phyloP scores from a whole-genome alignment of 1,284 basidiomycete genomes.

The Tilletia walkeri region DNA sequence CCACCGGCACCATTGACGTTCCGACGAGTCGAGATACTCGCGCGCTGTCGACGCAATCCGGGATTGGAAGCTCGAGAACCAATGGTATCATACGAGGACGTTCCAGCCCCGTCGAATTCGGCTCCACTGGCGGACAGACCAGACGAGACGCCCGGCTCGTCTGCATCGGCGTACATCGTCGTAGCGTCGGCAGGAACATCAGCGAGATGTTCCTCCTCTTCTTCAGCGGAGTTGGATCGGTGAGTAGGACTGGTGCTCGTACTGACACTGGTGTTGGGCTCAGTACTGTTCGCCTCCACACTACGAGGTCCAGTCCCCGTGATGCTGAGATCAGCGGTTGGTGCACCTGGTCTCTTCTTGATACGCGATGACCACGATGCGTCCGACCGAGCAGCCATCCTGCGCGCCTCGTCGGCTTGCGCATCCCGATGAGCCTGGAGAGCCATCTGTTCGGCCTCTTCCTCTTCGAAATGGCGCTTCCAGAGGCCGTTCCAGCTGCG shows the following conservation, averaged over 20 bases:
- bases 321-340: not conserved
- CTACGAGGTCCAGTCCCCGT: not conserved
- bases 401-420: not conserved
- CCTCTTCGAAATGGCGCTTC: constrained; percentile 44
- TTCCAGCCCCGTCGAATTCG: not conserved
- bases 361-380: constrained; percentile 19
- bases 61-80: not conserved
- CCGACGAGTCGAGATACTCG: constrained; percentile 8
- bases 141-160: constrained; percentile 17
- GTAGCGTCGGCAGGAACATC: not conserved
- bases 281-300: no score
- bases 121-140: constrained; percentile 11
- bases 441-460: constrained; percentile 12
- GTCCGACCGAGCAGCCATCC: not conserved
- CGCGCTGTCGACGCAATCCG: constrained; percentile 14
- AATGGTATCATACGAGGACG: not conserved
- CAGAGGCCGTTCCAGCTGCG: constrained; percentile 49
- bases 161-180: constrained; percentile 16
- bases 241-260: constrained; percentile 12
- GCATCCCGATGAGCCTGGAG: not conserved
- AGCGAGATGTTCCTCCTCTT: constrained; percentile 3
- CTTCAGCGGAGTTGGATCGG: not conserved
- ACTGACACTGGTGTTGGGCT: not conserved
- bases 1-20: not conserved
- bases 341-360: no score